Evolutionary conservation across 495 filamentous ascomycete species (phyloP).

Genomic region (Choiromyces venosus): DNA sequence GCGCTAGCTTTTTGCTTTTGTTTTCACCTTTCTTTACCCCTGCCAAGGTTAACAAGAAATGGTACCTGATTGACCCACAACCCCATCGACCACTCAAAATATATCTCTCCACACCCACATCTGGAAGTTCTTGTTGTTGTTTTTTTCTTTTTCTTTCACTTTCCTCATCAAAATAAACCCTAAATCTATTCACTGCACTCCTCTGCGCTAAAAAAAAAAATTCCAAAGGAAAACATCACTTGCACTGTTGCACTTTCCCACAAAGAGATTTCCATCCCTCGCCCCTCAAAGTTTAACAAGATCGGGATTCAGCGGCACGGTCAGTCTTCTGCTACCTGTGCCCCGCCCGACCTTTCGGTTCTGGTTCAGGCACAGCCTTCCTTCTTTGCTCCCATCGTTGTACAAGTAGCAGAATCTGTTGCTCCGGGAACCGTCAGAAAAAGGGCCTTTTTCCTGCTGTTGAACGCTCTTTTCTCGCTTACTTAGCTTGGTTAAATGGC

Average conservation of each 20-base stretch:
- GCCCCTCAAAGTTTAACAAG: neutral
- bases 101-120: constrained; percentile 10
- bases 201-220: neutral
- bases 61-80: constrained; percentile 17
- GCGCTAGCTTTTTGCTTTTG: neutral
- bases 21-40: constrained; percentile 8
- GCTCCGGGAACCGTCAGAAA: neutral
- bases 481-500: neutral
- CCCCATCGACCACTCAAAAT: constrained; percentile 8
- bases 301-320: constrained; percentile 14
- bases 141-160: neutral
- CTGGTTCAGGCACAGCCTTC: constrained; percentile 24
- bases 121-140: neutral
- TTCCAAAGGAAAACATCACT: neutral
- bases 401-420: neutral
- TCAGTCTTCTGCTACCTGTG: neutral
- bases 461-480: neutral
- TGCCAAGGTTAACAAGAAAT: constrained; percentile 18
- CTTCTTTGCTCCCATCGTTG: neutral
- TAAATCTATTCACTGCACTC: neutral
- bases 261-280: neutral
- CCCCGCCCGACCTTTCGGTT: neutral
- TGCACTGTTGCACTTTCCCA: neutral
- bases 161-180: neutral
- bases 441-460: neutral